Percentiles rank a stretch among this genome's conserved stretches.
These are phyloP conservation scores for Parathielavia appendiculata DNA, from an alignment of 495 filamentous ascomycete species.

Conservation along the genomic window DNA sequence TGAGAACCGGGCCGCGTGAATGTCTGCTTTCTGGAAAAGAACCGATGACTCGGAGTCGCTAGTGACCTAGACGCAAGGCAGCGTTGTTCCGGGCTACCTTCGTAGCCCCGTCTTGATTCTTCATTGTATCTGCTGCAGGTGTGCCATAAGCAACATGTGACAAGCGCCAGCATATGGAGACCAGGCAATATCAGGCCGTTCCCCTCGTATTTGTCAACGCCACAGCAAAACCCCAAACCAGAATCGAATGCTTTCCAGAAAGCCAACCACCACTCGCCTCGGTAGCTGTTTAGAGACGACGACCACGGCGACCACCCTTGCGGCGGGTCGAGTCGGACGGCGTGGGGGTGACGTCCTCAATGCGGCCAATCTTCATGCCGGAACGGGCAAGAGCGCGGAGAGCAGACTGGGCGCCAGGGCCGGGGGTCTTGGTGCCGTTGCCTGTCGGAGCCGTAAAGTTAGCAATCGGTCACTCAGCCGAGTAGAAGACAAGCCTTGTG, in stretches of 20 bases:
- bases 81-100: constrained; percentile 22
- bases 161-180: constrained; percentile 53
- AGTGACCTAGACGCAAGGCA: constrained; percentile 19
- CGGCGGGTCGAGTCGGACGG: constrained; percentile 97
- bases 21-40: constrained; percentile 11
- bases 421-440: constrained; percentile 99
- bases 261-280: constrained; percentile 29
- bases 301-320: constrained; percentile 99
- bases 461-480: not conserved
- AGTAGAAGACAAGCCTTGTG: not conserved
- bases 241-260: constrained; percentile 39
- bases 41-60: constrained; percentile 7
- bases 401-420: constrained; percentile 96
- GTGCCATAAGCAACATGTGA: constrained; percentile 52
- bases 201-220: constrained; percentile 62
- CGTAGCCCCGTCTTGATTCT: constrained; percentile 32
- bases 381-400: constrained; percentile 97
- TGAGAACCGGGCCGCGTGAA: not conserved
- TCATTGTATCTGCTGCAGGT: constrained; percentile 40
- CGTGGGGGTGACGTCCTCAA: constrained; percentile 98
- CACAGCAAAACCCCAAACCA: constrained; percentile 47
- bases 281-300: constrained; percentile 71
- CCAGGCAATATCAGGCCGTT: constrained; percentile 61
- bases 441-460: constrained; percentile 38
- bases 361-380: constrained; percentile 98